Percentiles rank a stretch among this genome's conserved stretches.
These are phyloP conservation scores for Ceratocystis albifundus DNA, from an alignment of 2,329 filamentous ascomycete genomes.

Conservation along the genomic window DNA sequence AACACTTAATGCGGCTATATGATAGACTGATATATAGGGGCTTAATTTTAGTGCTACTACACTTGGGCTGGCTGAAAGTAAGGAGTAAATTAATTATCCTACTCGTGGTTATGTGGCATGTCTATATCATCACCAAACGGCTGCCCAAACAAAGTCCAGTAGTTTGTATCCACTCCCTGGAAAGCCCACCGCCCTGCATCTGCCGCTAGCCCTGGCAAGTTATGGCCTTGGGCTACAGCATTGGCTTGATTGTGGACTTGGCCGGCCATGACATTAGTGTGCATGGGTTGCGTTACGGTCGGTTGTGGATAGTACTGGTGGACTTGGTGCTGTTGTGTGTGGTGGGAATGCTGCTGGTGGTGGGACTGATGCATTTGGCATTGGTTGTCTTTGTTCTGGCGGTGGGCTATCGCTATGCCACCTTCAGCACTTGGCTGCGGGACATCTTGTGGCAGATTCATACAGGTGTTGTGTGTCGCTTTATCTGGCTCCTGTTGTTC, in stretches of 20 bases:
- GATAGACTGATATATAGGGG: too few relatives aligned
- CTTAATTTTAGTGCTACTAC: too few relatives aligned
- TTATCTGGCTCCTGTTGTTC: neutral
- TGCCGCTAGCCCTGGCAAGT: conserved; percentile 27
- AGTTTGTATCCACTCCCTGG: conserved; percentile 33
- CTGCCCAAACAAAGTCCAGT: conserved; percentile 30
- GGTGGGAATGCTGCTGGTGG: neutral
- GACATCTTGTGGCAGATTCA: neutral
- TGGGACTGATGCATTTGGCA: neutral
- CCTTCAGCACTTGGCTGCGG: neutral
- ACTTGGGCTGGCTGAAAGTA: too few relatives aligned
- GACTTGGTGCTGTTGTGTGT: neutral
- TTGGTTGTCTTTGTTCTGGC: neutral
- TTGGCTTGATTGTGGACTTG: neutral
- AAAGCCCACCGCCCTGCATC: conserved; percentile 34
- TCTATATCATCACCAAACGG: conserved; percentile 19
- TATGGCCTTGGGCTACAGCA: neutral
- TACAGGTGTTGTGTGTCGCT: neutral
- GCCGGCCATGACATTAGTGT: neutral
- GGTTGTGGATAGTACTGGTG: neutral
- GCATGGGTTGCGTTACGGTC: neutral
- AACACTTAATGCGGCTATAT: neutral
- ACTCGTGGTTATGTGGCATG: neutral
- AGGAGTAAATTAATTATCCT: neutral
- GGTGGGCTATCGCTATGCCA: neutral